Evolutionary conservation across 805 yeast genomes (phyloP), one percentile per base, ranked within the genome.

Genomic region (Candida wancherniae): DNA sequence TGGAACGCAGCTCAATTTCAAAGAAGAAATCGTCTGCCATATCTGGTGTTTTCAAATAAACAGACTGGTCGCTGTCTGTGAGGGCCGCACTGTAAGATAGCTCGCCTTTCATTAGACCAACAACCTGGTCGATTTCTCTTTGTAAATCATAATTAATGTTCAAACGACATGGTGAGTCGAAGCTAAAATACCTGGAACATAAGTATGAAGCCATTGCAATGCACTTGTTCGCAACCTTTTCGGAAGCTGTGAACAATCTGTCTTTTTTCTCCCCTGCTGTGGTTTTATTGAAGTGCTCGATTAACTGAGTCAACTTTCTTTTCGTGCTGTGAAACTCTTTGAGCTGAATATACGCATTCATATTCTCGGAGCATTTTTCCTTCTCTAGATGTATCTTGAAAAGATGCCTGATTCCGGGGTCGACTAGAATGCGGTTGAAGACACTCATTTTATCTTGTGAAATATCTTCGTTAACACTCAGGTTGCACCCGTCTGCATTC

Each of bases 321-420:
- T 73, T 57, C 40, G 67, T 70, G 39, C 67, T 70, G 9, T 65
- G 62, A 37, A 79, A 72, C 28, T 69, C 69, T 27, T 63, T 62
- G 28, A 84, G 67, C 36, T 77, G 83, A 31, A 70, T 55, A 50
- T 75, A 84, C 3, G 81, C 85, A 40, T 80, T 79, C n/a, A 84
- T 52, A 45, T 84, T 86, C 48, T 86, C 96, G 2, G 71, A 71
- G 48, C 94, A 85, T 33, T 69, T 66, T 30, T 77, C 81, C 18
- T 65, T 69, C 29, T 71, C 75, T 30, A 86, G 52, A 50, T 83
- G 86, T n/a, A 63, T 60, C 39, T 76, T 67, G 55, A 86, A 84
- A 7, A 84, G 54, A 33, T 73, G 75, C 32, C 81, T 65, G 61
- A 80, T 59, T 0, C 92, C 95, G 0, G 95, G 94, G 51, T 86